Evolutionary conservation across 1,284 basidiomycete species (phyloP).

Genomic region (Mycosarcoma mackinlayi): DNA sequence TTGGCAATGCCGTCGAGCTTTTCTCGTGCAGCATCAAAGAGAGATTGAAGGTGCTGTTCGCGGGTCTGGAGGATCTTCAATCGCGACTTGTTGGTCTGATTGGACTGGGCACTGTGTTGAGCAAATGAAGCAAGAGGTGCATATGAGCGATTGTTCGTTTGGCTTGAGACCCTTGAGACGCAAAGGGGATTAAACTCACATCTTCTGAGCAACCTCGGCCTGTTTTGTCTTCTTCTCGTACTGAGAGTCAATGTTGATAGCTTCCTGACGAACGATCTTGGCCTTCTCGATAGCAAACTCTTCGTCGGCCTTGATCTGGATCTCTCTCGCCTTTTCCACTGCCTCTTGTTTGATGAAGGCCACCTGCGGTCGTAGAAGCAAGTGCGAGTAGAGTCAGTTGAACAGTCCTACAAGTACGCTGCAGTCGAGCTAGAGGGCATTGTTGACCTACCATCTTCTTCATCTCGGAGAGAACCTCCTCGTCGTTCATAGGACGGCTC

Average conservation of each 20-base stretch:
- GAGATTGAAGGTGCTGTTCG: constrained; percentile 89
- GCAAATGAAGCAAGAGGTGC: not conserved
- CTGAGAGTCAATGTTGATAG: constrained; percentile 61
- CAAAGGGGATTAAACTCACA: constrained; percentile 44
- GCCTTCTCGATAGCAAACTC: constrained; percentile 68
- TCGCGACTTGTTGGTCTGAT: constrained; percentile 91
- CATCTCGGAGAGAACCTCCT: constrained; percentile 96
- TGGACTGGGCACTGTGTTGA: constrained; percentile 84
- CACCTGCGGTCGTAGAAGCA: constrained; percentile 30
- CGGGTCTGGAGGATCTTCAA: constrained; percentile 88
- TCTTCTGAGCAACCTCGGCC: constrained; percentile 64
- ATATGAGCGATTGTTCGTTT: not conserved
- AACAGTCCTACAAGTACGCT: too few species aligned
- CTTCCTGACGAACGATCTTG: constrained; percentile 66
- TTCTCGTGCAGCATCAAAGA: constrained; percentile 82
- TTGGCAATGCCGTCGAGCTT: constrained; percentile 76
- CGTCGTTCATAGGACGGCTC: constrained; percentile 82
- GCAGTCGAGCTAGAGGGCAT: not conserved
- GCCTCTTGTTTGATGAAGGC: constrained; percentile 69
- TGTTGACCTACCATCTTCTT: constrained; percentile 85
- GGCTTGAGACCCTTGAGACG: not conserved
- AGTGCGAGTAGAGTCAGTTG: not conserved
- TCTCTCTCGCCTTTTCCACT: constrained; percentile 67
- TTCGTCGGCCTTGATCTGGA: constrained; percentile 68
- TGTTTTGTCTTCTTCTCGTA: constrained; percentile 68